These are phyloP conservation scores for Stephania cephalantha DNA, from an alignment of 164 flowering plant genomes.

Conservation along the genomic window DNA sequence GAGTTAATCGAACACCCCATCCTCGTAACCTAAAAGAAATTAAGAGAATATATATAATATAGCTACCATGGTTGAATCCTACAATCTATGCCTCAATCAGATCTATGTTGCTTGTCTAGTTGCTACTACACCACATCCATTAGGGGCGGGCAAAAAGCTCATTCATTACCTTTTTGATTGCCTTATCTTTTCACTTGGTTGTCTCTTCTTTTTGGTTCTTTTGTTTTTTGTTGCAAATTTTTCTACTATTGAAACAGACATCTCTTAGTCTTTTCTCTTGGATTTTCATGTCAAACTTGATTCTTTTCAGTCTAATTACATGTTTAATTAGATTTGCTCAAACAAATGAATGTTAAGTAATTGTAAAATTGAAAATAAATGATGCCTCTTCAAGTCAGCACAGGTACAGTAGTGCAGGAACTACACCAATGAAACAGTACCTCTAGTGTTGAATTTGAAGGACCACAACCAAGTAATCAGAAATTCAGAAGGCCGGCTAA, in stretches of 20 bases:
- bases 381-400: slow-evolving; percentile 8
- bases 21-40: no score
- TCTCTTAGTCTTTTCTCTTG: slow-evolving; percentile 6
- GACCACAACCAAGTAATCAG: not conserved
- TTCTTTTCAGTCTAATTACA: not conserved
- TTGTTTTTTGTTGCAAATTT: not conserved
- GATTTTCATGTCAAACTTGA: not conserved
- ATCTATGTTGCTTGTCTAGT: no score
- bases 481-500: not conserved
- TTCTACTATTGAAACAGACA: slow-evolving; percentile 5
- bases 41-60: no score
- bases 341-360: not conserved
- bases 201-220: not conserved
- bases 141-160: no score
- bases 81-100: no score
- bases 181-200: not conserved
- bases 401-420: not conserved
- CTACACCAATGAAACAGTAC: not conserved
- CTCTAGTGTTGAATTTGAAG: not conserved
- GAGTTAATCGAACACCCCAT: no score
- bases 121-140: no score
- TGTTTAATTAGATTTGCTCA: not conserved
- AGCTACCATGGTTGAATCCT: no score
- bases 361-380: not conserved
- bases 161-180: no score